Base-by-base conservation (phyloP, 192 early-diverging fungal species). In the Geranomyces michiganensis region DNA sequence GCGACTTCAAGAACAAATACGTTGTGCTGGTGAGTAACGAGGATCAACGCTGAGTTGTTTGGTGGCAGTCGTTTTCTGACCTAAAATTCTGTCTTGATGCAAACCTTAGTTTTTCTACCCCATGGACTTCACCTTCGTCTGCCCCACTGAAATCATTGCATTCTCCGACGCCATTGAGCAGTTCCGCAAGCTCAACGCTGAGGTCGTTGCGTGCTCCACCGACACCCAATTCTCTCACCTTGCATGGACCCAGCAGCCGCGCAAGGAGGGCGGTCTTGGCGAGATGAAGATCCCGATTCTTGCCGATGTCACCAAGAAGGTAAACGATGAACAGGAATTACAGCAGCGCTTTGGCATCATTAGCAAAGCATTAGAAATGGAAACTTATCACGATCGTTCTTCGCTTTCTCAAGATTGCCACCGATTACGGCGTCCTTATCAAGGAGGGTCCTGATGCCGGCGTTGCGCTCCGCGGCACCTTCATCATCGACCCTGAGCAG, bases 81-180 rank as follows among this genome's bases (percentile, higher is more conserved):
- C 36, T 7, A 41, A 10, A 7, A 41, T 41, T 10, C 36, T 41
- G 36, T 10, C 36, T 41, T 41, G 5, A 10, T 22, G 88, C 92
- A 41, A 7, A 3, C 36, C 24, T 84, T 94, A 44, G 36, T 91
- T 93, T 79, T 92, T 93, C 79, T 96, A 95, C 85, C 95, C 95
- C 60, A 87, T 94, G 65, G 94, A 95, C 81, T 96, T 53, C 62
- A 72, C 70, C 27, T 72, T 72, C 33, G 70, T 72, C 1, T 97
- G 95, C 85, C 95, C 95, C 32, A 96, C 95, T 69, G 94, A 97
- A 81, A 93, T 97, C 83, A 88, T 93, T 64, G 92, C 92, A 32
- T 95, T 93, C 86, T 65, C 86, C 70, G 94, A 97, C 79, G 87
- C 88, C 72, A 84, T 86, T 68, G 86, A 86, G 15, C 89, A 94